These are phyloP conservation scores for Candida jianshihensis DNA, from an alignment of 805 yeast genomes.

Conservation along the genomic window DNA sequence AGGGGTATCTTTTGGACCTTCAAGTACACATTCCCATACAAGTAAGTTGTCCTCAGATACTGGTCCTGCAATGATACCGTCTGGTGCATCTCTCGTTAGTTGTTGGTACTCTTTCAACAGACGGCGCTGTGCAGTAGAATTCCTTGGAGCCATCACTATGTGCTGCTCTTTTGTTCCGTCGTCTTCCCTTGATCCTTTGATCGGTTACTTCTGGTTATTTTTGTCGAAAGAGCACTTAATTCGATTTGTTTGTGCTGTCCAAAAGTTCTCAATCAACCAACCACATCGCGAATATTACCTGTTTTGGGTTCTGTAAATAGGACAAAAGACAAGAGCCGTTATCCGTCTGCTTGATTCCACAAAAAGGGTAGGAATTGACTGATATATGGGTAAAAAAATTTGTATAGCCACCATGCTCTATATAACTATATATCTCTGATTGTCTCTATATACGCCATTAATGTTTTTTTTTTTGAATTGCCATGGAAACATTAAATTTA, in stretches of 20 bases:
- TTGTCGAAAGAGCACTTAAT: too few species aligned
- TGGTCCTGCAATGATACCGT: constrained; percentile 95
- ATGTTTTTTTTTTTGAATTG: too few species aligned
- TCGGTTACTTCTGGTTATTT: neutral
- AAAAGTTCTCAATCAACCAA: neutral
- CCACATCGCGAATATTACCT: neutral
- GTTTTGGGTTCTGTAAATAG: neutral
- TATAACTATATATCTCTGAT: too few species aligned
- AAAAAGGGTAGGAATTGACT: too few species aligned
- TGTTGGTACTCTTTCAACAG: constrained; percentile 86
- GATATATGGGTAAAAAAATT: too few species aligned
- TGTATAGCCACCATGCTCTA: too few species aligned
- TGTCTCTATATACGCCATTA: too few species aligned
- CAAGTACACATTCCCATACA: constrained; percentile 77
- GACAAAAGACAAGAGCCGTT: neutral
- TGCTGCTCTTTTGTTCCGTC: too few species aligned
- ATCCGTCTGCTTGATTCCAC: too few species aligned
- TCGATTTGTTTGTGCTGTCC: too few species aligned
- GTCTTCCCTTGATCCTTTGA: too few species aligned
- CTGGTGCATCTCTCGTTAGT: constrained; percentile 79
- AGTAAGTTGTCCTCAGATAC: constrained; percentile 64
- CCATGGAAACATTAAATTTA: too few species aligned
- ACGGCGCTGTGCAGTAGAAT: constrained; percentile 73
- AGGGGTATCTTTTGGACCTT: constrained; percentile 79
- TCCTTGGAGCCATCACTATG: constrained; percentile 21